These are phyloP conservation scores for Phylloporus scabripes DNA, from an alignment of 768 basidiomycete species.

Conservation along the genomic window DNA sequence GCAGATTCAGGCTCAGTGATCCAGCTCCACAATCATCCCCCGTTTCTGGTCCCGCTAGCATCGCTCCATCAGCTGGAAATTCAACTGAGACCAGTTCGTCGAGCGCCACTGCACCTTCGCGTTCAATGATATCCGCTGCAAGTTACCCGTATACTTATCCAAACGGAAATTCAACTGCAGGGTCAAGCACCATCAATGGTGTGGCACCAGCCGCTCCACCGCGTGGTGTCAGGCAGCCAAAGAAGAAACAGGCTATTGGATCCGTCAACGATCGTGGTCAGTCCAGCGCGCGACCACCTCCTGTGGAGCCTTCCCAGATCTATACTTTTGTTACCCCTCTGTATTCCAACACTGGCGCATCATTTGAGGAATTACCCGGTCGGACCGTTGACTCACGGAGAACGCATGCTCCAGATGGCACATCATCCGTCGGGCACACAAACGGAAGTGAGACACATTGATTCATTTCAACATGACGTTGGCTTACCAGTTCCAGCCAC, in stretches of 20 bases:
- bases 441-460: conserved; percentile 30
- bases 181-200: not conserved
- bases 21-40: conserved; percentile 22
- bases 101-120: not conserved
- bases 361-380: conserved; percentile 1
- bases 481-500: conserved; percentile 13
- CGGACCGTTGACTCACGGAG: not conserved
- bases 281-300: conserved; percentile 5
- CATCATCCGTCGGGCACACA: conserved; percentile 23
- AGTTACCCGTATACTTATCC: not conserved
- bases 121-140: conserved; percentile 1
- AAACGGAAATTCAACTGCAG: conserved; percentile 5
- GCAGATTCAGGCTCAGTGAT: conserved; percentile 41
- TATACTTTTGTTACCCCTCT: conserved; percentile 1
- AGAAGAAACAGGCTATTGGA: conserved; percentile 3
- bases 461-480: not conserved
- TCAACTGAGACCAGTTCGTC: conserved; percentile 4
- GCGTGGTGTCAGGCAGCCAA: conserved; percentile 8
- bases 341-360: conserved; percentile 6
- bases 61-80: conserved; percentile 24
- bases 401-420: conserved; percentile 1
- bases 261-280: not conserved
- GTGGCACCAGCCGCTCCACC: not conserved
- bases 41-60: conserved; percentile 25
- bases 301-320: conserved; percentile 3